Evolutionary conservation across 148 eudicot species (phyloP).

Genomic region (Persicaria maculosa): DNA sequence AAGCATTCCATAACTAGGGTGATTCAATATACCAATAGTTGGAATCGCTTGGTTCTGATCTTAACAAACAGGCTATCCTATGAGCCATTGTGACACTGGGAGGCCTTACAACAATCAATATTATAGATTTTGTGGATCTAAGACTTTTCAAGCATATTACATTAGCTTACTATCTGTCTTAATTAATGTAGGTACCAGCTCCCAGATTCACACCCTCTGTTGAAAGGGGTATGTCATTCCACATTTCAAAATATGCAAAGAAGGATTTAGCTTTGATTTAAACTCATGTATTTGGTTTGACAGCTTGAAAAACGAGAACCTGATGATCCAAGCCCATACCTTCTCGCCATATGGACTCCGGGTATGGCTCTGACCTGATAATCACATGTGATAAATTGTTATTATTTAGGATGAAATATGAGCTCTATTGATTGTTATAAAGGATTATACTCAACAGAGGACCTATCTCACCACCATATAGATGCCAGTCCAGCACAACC

Average conservation of each 20-base stretch:
- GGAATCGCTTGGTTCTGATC: not conserved
- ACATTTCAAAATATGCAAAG: not conserved
- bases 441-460: not conserved
- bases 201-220: conserved; percentile 58
- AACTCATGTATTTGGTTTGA: conserved; percentile 8
- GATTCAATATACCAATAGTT: not conserved
- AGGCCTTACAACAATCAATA: not conserved
- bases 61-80: not conserved
- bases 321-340: conserved; percentile 79
- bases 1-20: not conserved
- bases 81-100: not conserved
- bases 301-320: conserved; percentile 61
- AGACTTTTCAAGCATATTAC: not conserved
- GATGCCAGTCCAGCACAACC: not conserved
- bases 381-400: not conserved
- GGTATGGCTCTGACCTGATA: conserved; percentile 26
- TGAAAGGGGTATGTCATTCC: conserved; percentile 40
- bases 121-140: not conserved
- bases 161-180: not conserved
- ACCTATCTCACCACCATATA: not conserved
- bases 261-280: not conserved
- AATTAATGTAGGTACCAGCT: conserved; percentile 57
- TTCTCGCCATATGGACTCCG: conserved; percentile 72
- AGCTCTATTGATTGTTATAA: not conserved
- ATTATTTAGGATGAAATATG: not conserved